These are phyloP conservation scores for Actinomucor elegans DNA, from an alignment of 371 early-diverging fungal species.

Conservation along the genomic window DNA sequence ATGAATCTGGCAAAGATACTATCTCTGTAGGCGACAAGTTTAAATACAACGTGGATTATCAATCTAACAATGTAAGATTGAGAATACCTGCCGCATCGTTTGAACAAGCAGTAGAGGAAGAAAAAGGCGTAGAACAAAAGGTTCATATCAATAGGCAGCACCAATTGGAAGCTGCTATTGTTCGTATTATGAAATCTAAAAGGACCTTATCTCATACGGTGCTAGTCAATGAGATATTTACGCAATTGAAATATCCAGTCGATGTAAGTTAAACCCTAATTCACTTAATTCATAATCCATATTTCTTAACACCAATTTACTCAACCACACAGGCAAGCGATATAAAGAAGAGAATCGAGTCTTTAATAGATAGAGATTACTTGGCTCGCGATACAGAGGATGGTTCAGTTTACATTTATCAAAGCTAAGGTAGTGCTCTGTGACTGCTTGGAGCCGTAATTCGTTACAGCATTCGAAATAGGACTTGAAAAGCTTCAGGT, in stretches of 20 bases:
- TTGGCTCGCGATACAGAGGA: conserved; percentile 71
- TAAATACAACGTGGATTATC: conserved; percentile 67
- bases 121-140: conserved; percentile 67
- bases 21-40: conserved; percentile 36
- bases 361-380: conserved; percentile 91
- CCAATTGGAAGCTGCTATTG: conserved; percentile 93
- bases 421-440: conserved; percentile 1
- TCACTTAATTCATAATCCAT: not conserved
- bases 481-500: too few relatives aligned
- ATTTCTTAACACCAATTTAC: too few relatives aligned
- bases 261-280: conserved; percentile 68
- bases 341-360: conserved; percentile 88
- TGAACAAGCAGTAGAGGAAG: conserved; percentile 57
- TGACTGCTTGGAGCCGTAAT: not conserved
- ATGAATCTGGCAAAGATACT: not conserved
- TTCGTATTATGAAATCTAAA: conserved; percentile 91
- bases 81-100: conserved; percentile 60
- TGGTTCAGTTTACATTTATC: conserved; percentile 27
- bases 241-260: conserved; percentile 76
- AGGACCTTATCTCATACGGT: conserved; percentile 66
- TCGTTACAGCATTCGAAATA: too few relatives aligned
- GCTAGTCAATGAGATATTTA: conserved; percentile 73
- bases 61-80: conserved; percentile 60
- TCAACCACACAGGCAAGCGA: conserved; percentile 60
- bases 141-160: conserved; percentile 82